Base-by-base conservation (phyloP, 495 filamentous ascomycete genomes). In the Gamarada debralockiae region DNA sequence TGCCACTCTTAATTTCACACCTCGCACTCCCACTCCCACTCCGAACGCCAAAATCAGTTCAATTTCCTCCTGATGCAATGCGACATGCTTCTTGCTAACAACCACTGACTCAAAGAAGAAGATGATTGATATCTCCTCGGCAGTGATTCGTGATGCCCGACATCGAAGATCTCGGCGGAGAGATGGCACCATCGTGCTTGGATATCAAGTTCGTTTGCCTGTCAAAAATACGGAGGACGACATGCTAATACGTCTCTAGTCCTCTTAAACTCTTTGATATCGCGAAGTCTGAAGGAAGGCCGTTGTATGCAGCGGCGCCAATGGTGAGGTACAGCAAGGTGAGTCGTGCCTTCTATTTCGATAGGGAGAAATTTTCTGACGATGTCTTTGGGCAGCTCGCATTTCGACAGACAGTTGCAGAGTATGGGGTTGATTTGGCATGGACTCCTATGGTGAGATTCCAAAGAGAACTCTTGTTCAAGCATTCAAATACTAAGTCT, bases 301-400 rank as follows among this genome's bases (percentile, higher is more conserved):
- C 79, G 17, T 47, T 84, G 9, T 78, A 78, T 62, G 71, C 81
- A 27, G 77, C 73, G 21, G 83, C 83, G 14, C 83, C 83, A n/a
- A 87, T 87, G 83, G 83, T 87, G 41, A 71, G 83, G 53, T 85
- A 82, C 64, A 74, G 73, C 70, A 80, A 80, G 72, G 74, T 61
- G 57, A 52, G 29, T 5, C 38, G 1, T 17, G 10, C 34, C 2
- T 33, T 31, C 7, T 18, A 18, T 33, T 17, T 2, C 13, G 21
- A 21, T 17, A 37, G 47, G 22, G 39, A 45, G 27, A 2, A 22
- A 20, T 33, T 21, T 15, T 14, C 5, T 41, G 36, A 24, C 69
- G 40, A 43, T 43, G n/a, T n/a, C n/a, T n/a, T 23, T 21, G 20
- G 3, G 43, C 40, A 78, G 73, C 72, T 87, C 6, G 82, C 83